A percentile compares a stretch with the other conserved stretches of the same genome.
phyloP scores from a whole-genome alignment of 2,329 filamentous ascomycete genomes.

The Fusarium palustre region DNA sequence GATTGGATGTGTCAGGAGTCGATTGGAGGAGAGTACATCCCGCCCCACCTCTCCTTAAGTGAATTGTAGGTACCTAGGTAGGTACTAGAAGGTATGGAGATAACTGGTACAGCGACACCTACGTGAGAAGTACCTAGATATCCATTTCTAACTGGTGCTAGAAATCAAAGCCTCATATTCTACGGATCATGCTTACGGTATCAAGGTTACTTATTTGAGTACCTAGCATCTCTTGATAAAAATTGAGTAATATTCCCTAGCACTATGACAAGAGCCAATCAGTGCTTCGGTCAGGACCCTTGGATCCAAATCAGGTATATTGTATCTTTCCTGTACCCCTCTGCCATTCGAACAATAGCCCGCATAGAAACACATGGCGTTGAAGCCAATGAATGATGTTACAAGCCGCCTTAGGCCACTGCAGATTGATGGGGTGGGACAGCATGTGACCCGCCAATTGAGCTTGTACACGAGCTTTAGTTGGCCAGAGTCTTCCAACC shows the following conservation, averaged over 20 bases:
- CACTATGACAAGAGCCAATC: neutral
- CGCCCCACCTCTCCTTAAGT: neutral
- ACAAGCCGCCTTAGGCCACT: slow-evolving; percentile 19
- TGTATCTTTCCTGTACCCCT: neutral
- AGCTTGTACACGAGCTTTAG: slow-evolving; percentile 1
- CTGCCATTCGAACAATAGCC: slow-evolving; percentile 7
- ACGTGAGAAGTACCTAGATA: neutral
- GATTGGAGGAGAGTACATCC: neutral
- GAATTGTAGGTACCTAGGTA: neutral
- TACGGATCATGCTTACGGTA: neutral
- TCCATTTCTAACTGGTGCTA: neutral
- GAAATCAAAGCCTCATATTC: neutral
- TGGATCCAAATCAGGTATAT: neutral
- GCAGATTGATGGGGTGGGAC: slow-evolving; percentile 30
- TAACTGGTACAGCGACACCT: neutral
- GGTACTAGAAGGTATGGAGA: too few relatives aligned
- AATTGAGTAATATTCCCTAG: too few relatives aligned
- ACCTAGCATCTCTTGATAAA: too few relatives aligned
- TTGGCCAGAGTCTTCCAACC: slow-evolving; percentile 24
- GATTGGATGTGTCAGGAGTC: slow-evolving; percentile 49
- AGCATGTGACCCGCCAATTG: neutral
- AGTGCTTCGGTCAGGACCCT: neutral
- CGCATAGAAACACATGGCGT: slow-evolving; percentile 14
- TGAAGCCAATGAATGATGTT: slow-evolving; percentile 23
- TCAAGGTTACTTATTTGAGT: neutral